Evolutionary conservation across 805 yeast genomes (phyloP), one percentile per base, ranked within the genome.

Genomic region (Candida ascalaphidarum): DNA sequence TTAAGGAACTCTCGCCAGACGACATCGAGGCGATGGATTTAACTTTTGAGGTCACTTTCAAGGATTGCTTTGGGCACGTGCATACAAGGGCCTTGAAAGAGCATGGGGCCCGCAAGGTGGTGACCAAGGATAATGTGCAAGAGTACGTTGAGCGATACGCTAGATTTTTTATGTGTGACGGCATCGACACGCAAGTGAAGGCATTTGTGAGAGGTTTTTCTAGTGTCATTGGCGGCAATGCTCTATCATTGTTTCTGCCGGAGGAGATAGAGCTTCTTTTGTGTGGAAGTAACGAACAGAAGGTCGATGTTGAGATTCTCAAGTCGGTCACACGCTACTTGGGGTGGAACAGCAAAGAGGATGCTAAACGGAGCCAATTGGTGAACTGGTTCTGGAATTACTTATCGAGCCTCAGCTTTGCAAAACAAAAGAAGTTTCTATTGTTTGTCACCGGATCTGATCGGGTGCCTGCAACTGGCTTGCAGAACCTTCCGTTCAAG

Each of bases 401-500:
- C 48, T 67, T 83, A 40, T 60, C 58, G n/a, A 42, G 54, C 8
- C 48, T 77, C 29, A 45, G 55, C 2, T 54, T 54, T 20, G 42
- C 33, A 4, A 61, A 67, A 17, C 94, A 82, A 40, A 74, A 75
- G 37, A 71, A 69, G 40, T 58, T 89, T 24, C 54, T 89, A 21
- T 61, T 68, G 12, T 89, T 89, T 50, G 76, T 88, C 3, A 88
- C 96, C 0, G 96, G 97, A 0, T 79, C 94, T 1, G 95, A 85
- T 44, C 61, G 96, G 25, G 65, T 92, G 6, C 97, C 98, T 1
- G 94, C 96, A 0, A 83, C 95, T 0, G 98, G 98, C 0, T 65
- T 85, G 17, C 77, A 81, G 17, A 78, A 81, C 28, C 57, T 89
- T 58, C 64, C 65, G 24, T 78, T 92, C 44, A 77, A 77, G 35